Conservation (phyloP, 768 basidiomycete species). For the Xerocomus spinulosus region DNA sequence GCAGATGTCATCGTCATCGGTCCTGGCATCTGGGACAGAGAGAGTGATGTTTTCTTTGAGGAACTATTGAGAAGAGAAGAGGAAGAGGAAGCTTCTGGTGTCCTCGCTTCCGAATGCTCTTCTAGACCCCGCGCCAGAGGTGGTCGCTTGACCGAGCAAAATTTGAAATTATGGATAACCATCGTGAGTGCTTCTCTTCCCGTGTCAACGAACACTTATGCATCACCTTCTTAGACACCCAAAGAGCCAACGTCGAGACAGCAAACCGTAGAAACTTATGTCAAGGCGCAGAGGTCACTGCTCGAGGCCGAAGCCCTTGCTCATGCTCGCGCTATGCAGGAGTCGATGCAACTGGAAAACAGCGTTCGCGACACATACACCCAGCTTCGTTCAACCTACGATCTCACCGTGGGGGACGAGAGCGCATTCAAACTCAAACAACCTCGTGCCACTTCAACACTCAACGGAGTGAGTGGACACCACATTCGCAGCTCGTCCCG, state of each 20-base stretch:
- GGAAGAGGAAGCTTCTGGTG: slow-evolving; percentile 58
- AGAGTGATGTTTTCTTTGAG: slow-evolving; percentile 77
- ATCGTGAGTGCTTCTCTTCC: slow-evolving; percentile 48
- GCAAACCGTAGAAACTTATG: slow-evolving; percentile 75
- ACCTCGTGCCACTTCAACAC: slow-evolving; percentile 37
- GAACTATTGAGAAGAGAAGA: slow-evolving; percentile 71
- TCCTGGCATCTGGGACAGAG: slow-evolving; percentile 86
- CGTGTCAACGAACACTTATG: slow-evolving; percentile 4
- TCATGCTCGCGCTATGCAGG: slow-evolving; percentile 71
- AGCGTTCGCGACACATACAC: slow-evolving; percentile 78
- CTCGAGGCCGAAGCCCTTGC: slow-evolving; percentile 81
- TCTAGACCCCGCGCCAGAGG: slow-evolving; percentile 60
- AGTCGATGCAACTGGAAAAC: slow-evolving; percentile 70
- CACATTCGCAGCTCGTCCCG: slow-evolving; percentile 52
- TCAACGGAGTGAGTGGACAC: slow-evolving; percentile 33
- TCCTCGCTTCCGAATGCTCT: slow-evolving; percentile 48
- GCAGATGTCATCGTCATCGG: slow-evolving; percentile 87
- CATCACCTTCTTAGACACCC: slow-evolving; percentile 60
- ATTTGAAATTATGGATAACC: slow-evolving; percentile 75
- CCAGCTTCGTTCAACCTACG: slow-evolving; percentile 75
- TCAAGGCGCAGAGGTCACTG: slow-evolving; percentile 74
- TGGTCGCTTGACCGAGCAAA: slow-evolving; percentile 67
- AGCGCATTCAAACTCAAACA: slow-evolving; percentile 71
- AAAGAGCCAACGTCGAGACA: slow-evolving; percentile 83
- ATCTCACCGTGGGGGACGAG: slow-evolving; percentile 48